A percentile compares a stretch with the other conserved stretches of the same genome.
Conservation (phyloP, 176 grass and related monocot genomes). For the Pharus latifolius region DNA sequence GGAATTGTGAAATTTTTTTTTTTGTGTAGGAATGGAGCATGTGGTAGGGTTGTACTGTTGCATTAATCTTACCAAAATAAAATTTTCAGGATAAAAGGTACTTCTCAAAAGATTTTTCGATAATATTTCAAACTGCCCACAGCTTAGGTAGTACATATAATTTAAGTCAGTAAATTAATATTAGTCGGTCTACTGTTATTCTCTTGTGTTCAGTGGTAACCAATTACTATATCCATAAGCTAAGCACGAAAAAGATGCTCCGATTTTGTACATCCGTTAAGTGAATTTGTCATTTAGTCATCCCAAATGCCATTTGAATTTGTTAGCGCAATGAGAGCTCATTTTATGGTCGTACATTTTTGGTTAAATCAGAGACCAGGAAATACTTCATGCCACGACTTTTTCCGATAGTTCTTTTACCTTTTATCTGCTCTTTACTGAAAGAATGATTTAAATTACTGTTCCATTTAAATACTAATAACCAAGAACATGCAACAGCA, state of each 20-base stretch:
- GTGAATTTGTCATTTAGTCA: background rate
- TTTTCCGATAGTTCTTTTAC: background rate
- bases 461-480: constrained; percentile 28
- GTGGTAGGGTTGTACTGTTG: no score
- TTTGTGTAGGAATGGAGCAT: no score
- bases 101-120: no score
- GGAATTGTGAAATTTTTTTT: no score
- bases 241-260: background rate
- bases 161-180: no score
- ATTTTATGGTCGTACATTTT: background rate
- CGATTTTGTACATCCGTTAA: background rate
- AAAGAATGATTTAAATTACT: constrained; percentile 27
- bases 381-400: background rate
- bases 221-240: background rate
- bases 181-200: no score
- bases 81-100: no score
- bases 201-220: no score
- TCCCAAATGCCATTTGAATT: background rate
- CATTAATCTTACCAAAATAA: no score
- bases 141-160: no score
- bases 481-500: constrained; percentile 39
- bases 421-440: constrained; percentile 21
- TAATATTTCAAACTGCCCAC: no score
- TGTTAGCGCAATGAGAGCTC: background rate
- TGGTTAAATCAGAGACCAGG: no score